Percentiles rank a stretch among this genome's conserved stretches.
Conservation (phyloP, 768 basidiomycete species). For the Hebeloma cylindrosporum region DNA sequence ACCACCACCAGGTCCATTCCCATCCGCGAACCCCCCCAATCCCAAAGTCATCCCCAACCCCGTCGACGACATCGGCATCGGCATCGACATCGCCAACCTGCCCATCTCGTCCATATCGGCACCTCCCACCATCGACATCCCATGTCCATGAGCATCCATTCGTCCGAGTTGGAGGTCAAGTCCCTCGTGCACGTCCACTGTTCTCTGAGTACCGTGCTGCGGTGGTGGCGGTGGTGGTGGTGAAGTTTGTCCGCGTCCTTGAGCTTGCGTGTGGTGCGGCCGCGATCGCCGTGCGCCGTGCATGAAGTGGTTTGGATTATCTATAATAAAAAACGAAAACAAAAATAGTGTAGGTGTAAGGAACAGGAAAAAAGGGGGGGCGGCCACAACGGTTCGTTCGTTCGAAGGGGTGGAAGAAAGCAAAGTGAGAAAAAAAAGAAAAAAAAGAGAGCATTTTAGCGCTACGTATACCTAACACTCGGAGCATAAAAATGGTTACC, state of each 20-base stretch:
- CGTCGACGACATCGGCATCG: not conserved
- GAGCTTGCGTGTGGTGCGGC: constrained; percentile 8
- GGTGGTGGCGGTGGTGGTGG: too few relatives aligned
- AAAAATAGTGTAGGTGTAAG: too few relatives aligned
- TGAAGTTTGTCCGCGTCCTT: too few relatives aligned
- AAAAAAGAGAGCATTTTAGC: constrained; percentile 27
- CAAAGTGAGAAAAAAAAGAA: constrained; percentile 12
- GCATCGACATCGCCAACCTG: not conserved
- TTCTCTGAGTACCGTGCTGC: too few relatives aligned
- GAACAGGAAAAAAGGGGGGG: not conserved
- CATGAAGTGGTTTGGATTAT: too few relatives aligned
- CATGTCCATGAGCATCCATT: too few relatives aligned
- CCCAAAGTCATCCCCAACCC: not conserved
- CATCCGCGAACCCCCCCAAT: constrained; percentile 1
- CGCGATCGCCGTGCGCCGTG: not conserved
- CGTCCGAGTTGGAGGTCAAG: too few relatives aligned
- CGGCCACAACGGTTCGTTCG: not conserved
- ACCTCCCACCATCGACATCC: not conserved
- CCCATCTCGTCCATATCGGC: not conserved
- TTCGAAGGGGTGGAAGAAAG: not conserved
- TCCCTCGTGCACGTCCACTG: too few relatives aligned
- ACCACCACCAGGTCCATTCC: not conserved
- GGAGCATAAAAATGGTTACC: constrained; percentile 32
- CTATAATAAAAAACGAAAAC: too few relatives aligned
- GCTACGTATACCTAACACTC: constrained; percentile 33